Evolutionary conservation across 169 alveolate species (phyloP).

Genomic region (Plasmodium falciparum): DNA sequence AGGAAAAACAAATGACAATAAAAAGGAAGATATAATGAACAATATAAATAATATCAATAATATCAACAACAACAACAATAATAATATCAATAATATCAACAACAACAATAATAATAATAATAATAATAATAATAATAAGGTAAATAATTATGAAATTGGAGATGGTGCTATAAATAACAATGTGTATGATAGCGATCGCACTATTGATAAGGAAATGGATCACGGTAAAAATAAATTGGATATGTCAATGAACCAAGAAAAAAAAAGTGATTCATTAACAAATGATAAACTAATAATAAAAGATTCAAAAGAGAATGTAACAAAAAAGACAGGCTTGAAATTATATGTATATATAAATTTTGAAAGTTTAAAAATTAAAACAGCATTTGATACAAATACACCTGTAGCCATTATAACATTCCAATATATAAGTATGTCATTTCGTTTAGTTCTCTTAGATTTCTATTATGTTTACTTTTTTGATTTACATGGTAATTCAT

Average conservation of each 20-base stretch:
- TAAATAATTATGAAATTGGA: background rate
- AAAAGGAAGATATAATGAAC: background rate
- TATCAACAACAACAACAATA: background rate
- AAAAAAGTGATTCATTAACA: background rate
- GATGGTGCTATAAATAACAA: background rate
- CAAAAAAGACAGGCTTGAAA: slow-evolving; percentile 36
- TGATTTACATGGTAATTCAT: slow-evolving; percentile 61
- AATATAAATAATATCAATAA: background rate
- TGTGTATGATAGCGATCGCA: background rate
- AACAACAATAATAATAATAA: background rate
- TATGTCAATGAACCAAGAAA: background rate
- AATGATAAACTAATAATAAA: background rate
- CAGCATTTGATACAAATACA: slow-evolving; percentile 46
- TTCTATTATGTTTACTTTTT: slow-evolving; percentile 70
- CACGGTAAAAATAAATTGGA: background rate
- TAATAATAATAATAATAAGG: too few relatives aligned
- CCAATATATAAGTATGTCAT: slow-evolving; percentile 67
- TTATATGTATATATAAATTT: slow-evolving; percentile 64
- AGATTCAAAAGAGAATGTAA: background rate
- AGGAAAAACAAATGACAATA: background rate
- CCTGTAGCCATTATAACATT: slow-evolving; percentile 73
- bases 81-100: background rate
- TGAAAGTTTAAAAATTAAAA: slow-evolving; percentile 67
- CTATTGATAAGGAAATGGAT: background rate
- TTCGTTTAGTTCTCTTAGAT: slow-evolving; percentile 62